Base-by-base conservation (phyloP, 768 basidiomycete species). In the Panellus pusillus region DNA sequence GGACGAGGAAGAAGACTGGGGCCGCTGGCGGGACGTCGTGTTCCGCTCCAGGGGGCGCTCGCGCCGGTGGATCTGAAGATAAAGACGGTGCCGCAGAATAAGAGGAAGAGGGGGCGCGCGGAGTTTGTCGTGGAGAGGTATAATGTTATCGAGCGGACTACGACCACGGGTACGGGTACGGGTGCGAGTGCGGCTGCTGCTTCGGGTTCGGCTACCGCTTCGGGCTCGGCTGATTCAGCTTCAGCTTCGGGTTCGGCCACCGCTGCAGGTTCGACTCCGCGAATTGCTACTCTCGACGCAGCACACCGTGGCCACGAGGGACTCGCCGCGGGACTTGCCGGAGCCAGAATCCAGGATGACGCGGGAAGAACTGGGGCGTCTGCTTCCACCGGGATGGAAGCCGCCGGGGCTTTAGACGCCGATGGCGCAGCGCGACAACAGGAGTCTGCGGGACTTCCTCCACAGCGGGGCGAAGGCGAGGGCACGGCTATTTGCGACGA, bases 1-100 rank as follows among this genome's bases (percentile, higher is more conserved):
- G 87, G 92, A 95, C 63, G 87, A 90, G 70, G 80, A 83, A 52
- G 92, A 95, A 65, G 91, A 94, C 61, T 92, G 87, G 88, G 82
- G 89, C 53, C 82, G 92, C 40, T 91, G 89, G 89, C 79, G 91
- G 17, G 92, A 94, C 64, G 84, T 90, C 29, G 78, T 93, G 12
- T 93, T 92, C 67, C 82, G 84, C 5, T 86, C 84, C 6, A 91
- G 89, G 68, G 85, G 80, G 72, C 76, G 28, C 69, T 91, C 60
- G 69, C 70, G 29, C 79, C 80, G 0, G 66, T 66, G 19, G 65
- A 70, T 50, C 63, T 80, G 56, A 68, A 72, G 43, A 70, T 77
- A 50, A 78, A 75, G 41, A 78, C 82, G 1, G 75, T 80, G 3
- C 83, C 82, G 15, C 80, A 79, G 46, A 88, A 86, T 64, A 71